Evolutionary conservation across 768 basidiomycete genomes (phyloP).

Genomic region (Lactarius psammicola): DNA sequence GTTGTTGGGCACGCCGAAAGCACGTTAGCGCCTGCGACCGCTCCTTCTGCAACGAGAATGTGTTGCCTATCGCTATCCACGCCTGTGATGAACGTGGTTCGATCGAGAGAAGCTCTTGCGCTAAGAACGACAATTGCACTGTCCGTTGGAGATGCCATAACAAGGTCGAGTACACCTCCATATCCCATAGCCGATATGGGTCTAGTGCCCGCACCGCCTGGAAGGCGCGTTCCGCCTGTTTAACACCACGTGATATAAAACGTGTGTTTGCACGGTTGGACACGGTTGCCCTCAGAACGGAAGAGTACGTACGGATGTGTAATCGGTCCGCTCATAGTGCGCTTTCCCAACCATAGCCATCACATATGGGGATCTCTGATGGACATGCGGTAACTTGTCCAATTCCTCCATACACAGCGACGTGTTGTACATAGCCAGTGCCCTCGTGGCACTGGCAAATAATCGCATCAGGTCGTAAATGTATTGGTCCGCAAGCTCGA

Average conservation of each 20-base stretch:
- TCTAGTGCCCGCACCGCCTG: slow-evolving; percentile 75
- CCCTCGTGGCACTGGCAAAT: slow-evolving; percentile 78
- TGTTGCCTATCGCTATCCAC: slow-evolving; percentile 96
- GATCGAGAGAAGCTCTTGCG: slow-evolving; percentile 87
- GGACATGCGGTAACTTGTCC: slow-evolving; percentile 67
- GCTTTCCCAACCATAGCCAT: slow-evolving; percentile 82
- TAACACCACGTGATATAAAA: slow-evolving; percentile 27
- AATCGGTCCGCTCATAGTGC: slow-evolving; percentile 88
- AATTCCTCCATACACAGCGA: slow-evolving; percentile 71
- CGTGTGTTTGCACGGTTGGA: slow-evolving; percentile 7
- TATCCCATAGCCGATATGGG: slow-evolving; percentile 87
- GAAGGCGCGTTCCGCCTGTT: slow-evolving; percentile 88
- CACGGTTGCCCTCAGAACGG: neutral
- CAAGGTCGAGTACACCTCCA: slow-evolving; percentile 95
- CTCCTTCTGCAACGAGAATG: slow-evolving; percentile 94
- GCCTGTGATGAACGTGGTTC: slow-evolving; percentile 80
- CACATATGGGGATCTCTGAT: slow-evolving; percentile 75
- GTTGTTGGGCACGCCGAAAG: slow-evolving; percentile 86
- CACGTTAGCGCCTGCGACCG: slow-evolving; percentile 90
- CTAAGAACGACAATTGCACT: slow-evolving; percentile 85
- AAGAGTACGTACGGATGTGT: slow-evolving; percentile 66
- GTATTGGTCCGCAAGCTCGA: slow-evolving; percentile 76
- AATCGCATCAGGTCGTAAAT: slow-evolving; percentile 76
- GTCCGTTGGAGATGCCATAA: slow-evolving; percentile 91
- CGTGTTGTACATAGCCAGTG: slow-evolving; percentile 74